Evolutionary conservation across 2,329 filamentous ascomycete species (phyloP).

Genomic region (Penicillium sp.): DNA sequence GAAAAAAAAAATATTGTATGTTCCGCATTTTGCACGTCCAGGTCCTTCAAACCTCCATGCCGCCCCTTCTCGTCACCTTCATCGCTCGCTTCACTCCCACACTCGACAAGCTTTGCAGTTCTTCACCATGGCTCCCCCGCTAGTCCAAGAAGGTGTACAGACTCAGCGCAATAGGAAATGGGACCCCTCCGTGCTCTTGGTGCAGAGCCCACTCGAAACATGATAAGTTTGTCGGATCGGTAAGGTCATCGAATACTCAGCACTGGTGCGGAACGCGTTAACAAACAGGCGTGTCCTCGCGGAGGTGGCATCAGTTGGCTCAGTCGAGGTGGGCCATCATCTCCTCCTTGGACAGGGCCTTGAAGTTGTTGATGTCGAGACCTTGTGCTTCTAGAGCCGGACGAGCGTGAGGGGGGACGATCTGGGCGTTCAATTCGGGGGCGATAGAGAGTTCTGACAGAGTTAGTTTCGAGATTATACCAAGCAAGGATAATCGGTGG

Average conservation of each 20-base stretch:
- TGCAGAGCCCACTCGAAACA: constrained; percentile 30
- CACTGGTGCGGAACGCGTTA: constrained; percentile 36
- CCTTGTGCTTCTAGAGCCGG: constrained; percentile 72
- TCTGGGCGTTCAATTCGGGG: constrained; percentile 79
- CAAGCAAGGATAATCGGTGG: neutral
- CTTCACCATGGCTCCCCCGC: constrained; percentile 3
- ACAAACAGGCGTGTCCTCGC: constrained; percentile 43
- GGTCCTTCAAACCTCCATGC: constrained; percentile 5
- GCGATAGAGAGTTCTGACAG: constrained; percentile 88
- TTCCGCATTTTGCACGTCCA: neutral
- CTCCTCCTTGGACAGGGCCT: constrained; percentile 85
- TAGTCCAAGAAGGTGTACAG: constrained; percentile 13
- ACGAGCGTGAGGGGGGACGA: constrained; percentile 83
- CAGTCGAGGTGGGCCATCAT: constrained; percentile 98
- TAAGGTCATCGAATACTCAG: constrained; percentile 29
- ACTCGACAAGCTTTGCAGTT: neutral
- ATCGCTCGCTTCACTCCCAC: neutral
- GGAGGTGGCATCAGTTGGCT: constrained; percentile 46
- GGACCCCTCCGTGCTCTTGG: constrained; percentile 26
- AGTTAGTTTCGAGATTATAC: constrained; percentile 11
- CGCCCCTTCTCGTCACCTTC: neutral
- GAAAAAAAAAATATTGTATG: neutral
- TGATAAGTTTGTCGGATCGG: constrained; percentile 19
- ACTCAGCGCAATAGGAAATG: constrained; percentile 28
- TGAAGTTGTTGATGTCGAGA: constrained; percentile 92